Evolutionary conservation across 2,329 filamentous ascomycete genomes (phyloP).

Genomic region (Colletotrichum destructivum): DNA sequence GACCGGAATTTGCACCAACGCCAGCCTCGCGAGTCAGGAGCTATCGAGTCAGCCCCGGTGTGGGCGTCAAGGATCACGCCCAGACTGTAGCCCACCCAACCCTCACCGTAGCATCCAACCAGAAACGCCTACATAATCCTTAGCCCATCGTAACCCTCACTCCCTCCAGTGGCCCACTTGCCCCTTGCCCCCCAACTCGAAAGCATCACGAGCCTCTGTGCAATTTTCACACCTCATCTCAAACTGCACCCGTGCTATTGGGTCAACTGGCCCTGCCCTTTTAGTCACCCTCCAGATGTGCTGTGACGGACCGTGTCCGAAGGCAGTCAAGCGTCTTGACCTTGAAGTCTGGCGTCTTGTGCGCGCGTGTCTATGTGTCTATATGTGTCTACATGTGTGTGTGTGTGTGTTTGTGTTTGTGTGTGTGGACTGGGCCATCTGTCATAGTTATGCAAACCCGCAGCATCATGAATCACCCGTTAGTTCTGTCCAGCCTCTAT

Average conservation of each 20-base stretch:
- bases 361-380: constrained; percentile 8
- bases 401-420: background rate
- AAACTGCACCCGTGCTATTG: constrained; percentile 40
- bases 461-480: constrained; percentile 28
- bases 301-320: constrained; percentile 33
- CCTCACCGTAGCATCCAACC: constrained; percentile 36
- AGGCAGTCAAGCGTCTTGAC: constrained; percentile 12
- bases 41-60: constrained; percentile 38
- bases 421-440: constrained; percentile 22
- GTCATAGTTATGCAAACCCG: constrained; percentile 20
- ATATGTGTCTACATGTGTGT: too few relatives aligned
- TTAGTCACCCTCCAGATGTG: constrained; percentile 25
- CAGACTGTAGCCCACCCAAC: constrained; percentile 22
- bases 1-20: constrained; percentile 15
- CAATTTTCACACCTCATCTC: constrained; percentile 41
- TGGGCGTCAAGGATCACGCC: constrained; percentile 36
- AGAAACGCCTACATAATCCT: constrained; percentile 39
- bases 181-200: constrained; percentile 20
- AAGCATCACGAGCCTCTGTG: constrained; percentile 40
- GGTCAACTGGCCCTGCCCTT: constrained; percentile 25
- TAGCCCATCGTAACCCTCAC: constrained; percentile 38
- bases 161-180: constrained; percentile 16
- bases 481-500: background rate
- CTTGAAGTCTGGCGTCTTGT: constrained; percentile 13
- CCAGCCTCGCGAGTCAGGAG: constrained; percentile 41